Conservation (phyloP, 1,284 basidiomycete genomes). For the Peniophora sp. region DNA sequence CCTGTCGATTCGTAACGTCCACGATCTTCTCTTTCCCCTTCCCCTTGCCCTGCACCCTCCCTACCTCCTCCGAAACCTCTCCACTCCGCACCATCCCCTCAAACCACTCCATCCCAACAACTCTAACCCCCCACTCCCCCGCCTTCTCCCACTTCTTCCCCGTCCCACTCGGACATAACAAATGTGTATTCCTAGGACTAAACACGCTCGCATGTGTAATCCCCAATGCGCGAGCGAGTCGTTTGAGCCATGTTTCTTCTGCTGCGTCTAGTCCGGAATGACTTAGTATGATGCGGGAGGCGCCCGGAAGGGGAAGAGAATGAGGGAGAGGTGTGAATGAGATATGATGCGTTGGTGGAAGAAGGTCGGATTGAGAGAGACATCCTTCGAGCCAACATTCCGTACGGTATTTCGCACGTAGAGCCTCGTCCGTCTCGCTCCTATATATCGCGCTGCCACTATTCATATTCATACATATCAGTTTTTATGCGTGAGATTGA, state of each 20-base stretch:
- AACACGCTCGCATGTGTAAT: constrained; percentile 49
- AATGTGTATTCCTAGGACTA: constrained; percentile 56
- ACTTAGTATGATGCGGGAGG: constrained; percentile 47
- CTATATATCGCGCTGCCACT: constrained; percentile 59
- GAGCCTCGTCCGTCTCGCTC: constrained; percentile 36
- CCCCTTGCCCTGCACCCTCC: constrained; percentile 8
- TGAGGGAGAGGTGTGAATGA: constrained; percentile 54
- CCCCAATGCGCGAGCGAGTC: constrained; percentile 59
- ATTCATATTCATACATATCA: constrained; percentile 1
- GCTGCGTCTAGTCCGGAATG: constrained; percentile 65
- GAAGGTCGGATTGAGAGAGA: constrained; percentile 59
- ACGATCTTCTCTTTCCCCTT: constrained; percentile 23
- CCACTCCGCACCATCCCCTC: constrained; percentile 41
- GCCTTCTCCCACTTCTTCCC: constrained; percentile 74
- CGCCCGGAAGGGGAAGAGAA: constrained; percentile 41
- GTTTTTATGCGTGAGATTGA: background rate
- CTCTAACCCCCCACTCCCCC: constrained; percentile 57
- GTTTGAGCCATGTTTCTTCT: constrained; percentile 49
- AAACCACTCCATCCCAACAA: constrained; percentile 60
- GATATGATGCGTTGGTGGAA: constrained; percentile 49
- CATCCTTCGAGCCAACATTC: constrained; percentile 81
- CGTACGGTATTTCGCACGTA: constrained; percentile 55
- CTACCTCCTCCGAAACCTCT: constrained; percentile 23
- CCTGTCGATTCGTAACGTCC: constrained; percentile 29
- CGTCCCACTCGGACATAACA: constrained; percentile 59